A percentile compares a stretch with the other conserved stretches of the same genome.
phyloP scores from a whole-genome alignment of 2,329 filamentous ascomycete species.

The Colletotrichum sublineola region DNA sequence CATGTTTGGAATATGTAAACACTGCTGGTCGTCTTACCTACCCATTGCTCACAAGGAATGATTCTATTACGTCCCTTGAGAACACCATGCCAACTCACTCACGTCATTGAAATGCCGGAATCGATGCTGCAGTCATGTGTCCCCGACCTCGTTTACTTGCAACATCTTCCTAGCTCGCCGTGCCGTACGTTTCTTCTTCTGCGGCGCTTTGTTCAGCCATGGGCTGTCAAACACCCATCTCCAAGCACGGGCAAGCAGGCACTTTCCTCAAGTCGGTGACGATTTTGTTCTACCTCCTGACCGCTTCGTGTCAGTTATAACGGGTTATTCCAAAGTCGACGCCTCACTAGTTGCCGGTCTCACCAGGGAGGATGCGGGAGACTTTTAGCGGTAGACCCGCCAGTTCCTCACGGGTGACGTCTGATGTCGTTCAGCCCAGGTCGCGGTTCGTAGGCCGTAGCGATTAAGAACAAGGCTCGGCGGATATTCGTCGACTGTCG shows the following conservation, averaged over 20 bases:
- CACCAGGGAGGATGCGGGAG: neutral
- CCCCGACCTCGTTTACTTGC: constrained; percentile 1
- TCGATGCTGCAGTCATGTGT: neutral
- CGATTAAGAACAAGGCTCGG: neutral
- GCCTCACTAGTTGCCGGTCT: neutral
- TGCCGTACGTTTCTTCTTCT: constrained; percentile 12
- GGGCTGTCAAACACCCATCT: neutral
- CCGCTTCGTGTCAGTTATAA: neutral
- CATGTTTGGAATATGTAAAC: constrained; percentile 27
- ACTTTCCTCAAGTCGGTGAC: neutral
- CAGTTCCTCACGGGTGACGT: neutral
- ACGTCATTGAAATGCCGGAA: constrained; percentile 21
- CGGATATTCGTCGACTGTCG: neutral
- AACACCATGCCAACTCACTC: neutral
- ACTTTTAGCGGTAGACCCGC: neutral
- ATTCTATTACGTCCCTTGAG: constrained; percentile 17
- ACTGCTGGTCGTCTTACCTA: constrained; percentile 11
- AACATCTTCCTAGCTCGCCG: neutral
- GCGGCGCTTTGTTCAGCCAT: constrained; percentile 10
- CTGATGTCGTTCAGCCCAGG: neutral
- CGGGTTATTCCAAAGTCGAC: neutral
- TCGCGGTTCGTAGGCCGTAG: neutral
- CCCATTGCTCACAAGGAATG: neutral
- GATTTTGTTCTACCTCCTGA: neutral
- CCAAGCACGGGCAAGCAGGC: neutral